Percentiles rank a stretch among this genome's conserved stretches.
phyloP scores from a whole-genome alignment of 306 rosid genomes.

The Cucumis melo region DNA sequence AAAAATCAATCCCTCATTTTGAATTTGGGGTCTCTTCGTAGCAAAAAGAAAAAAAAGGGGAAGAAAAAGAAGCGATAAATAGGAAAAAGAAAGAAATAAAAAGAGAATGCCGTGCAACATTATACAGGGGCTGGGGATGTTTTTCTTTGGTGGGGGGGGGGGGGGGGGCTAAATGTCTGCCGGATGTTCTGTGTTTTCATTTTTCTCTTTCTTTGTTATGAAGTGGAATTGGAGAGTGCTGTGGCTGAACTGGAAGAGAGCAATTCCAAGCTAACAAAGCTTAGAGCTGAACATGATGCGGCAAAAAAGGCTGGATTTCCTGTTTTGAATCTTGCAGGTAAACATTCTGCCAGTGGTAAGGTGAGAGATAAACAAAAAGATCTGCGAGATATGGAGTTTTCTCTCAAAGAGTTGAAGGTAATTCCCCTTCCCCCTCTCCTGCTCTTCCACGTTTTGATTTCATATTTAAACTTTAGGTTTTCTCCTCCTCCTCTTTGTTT shows the following conservation, averaged over 20 bases:
- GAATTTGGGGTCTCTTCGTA: background rate
- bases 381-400: slow-evolving; percentile 72
- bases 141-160: too few species aligned
- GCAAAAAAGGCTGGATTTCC: slow-evolving; percentile 69
- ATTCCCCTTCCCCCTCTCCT: background rate
- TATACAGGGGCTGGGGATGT: background rate
- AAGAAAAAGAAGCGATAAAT: too few species aligned
- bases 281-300: slow-evolving; percentile 62
- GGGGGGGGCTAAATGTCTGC: background rate
- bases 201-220: slow-evolving; percentile 17
- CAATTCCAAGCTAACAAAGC: slow-evolving; percentile 48
- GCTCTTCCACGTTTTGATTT: background rate
- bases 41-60: background rate
- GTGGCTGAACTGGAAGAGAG: slow-evolving; percentile 59
- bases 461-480: background rate
- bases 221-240: slow-evolving; percentile 60
- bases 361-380: slow-evolving; percentile 73
- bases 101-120: background rate
- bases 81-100: too few species aligned
- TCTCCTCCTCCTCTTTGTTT: background rate
- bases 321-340: slow-evolving; percentile 44
- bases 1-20: background rate
- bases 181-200: slow-evolving; percentile 7
- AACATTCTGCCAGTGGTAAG: slow-evolving; percentile 44
- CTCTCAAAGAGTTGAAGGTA: slow-evolving; percentile 73